These are phyloP conservation scores for Hymenoscyphus linearis DNA, from an alignment of 2,329 filamentous ascomycete genomes.

Conservation along the genomic window DNA sequence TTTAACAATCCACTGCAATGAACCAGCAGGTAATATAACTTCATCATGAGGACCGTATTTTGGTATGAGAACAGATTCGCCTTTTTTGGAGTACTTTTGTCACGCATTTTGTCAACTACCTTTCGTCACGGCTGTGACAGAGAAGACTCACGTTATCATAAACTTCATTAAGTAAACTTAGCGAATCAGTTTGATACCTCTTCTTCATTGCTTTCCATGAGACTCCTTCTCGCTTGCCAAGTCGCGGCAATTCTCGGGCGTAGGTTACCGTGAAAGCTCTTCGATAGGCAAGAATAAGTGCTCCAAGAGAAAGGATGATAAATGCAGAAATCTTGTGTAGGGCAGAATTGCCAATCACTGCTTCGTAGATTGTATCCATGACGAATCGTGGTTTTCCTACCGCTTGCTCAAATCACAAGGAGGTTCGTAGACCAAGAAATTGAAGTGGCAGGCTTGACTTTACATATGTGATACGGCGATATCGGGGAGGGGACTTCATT, in stretches of 20 bases:
- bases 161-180: neutral
- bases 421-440: neutral
- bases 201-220: neutral
- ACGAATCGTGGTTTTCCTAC: neutral
- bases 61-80: neutral
- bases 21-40: neutral
- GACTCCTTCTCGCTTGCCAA: neutral
- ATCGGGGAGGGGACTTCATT: neutral
- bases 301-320: neutral
- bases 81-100: neutral
- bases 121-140: neutral
- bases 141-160: neutral
- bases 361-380: neutral
- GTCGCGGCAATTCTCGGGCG: neutral
- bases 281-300: neutral
- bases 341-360: neutral
- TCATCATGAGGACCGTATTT: neutral
- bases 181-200: neutral
- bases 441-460: neutral
- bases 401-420: neutral
- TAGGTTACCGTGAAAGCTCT: neutral
- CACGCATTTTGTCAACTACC: neutral
- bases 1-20: neutral
- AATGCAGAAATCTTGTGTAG: neutral
- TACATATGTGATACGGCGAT: neutral